Conservation (phyloP, 176 grass and related monocot species). For the Avena atlantica region DNA sequence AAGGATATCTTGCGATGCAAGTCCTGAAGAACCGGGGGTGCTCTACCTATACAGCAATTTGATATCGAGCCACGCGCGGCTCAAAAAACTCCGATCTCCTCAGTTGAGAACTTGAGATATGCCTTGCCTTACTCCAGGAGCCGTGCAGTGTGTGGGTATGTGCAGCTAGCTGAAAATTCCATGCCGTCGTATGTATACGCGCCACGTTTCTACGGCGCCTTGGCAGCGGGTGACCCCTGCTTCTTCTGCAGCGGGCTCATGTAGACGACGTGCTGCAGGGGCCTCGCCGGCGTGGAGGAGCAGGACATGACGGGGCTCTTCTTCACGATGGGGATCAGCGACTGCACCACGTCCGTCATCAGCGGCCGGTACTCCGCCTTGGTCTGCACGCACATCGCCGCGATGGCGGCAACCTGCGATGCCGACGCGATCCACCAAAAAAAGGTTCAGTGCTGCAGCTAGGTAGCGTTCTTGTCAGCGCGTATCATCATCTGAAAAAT, state of each 20-base stretch:
- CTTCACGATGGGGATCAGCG: slow-evolving; percentile 87
- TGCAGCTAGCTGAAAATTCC: not conserved
- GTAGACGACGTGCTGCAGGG: slow-evolving; percentile 47
- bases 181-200: not conserved
- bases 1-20: slow-evolving; percentile 16
- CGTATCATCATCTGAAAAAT: not conserved
- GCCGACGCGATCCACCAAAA: not conserved
- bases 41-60: not conserved
- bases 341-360: slow-evolving; percentile 99
- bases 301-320: slow-evolving; percentile 52
- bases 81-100: too few species aligned
- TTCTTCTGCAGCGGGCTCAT: not conserved
- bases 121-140: not conserved
- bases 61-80: too few species aligned
- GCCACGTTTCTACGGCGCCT: not conserved
- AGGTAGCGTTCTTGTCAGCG: not conserved
- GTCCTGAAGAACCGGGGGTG: not conserved
- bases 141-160: not conserved
- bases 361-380: slow-evolving; percentile 95
- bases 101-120: too few species aligned
- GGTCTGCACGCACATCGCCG: slow-evolving; percentile 88
- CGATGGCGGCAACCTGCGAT: slow-evolving; percentile 86
- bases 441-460: not conserved
- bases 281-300: slow-evolving; percentile 60
- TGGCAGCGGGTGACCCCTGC: not conserved